These are phyloP conservation scores for Cnidoscolus chayamansa DNA, from an alignment of 441 rosid species.

Conservation along the genomic window DNA sequence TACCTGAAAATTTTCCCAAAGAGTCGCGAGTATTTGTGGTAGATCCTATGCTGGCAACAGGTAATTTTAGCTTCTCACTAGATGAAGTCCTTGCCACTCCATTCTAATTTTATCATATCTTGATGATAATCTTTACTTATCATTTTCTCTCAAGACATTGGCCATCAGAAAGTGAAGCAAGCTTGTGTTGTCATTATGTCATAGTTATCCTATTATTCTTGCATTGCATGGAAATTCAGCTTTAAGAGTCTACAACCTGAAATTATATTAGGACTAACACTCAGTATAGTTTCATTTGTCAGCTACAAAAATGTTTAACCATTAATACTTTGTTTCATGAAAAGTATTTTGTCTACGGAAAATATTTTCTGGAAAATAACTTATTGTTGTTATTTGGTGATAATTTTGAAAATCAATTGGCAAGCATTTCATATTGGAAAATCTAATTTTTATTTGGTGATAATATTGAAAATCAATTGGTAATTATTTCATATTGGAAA, in stretches of 20 bases:
- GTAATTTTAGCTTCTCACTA: conserved; percentile 31
- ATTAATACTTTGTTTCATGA: too few relatives aligned
- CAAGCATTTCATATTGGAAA: too few relatives aligned
- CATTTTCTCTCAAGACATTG: neutral
- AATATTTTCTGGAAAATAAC: too few relatives aligned
- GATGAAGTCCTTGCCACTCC: neutral
- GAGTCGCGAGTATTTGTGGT: conserved; percentile 70
- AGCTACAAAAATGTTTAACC: too few relatives aligned
- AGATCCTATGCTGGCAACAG: conserved; percentile 90
- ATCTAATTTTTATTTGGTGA: too few relatives aligned
- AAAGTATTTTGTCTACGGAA: too few relatives aligned
- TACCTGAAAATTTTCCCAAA: conserved; percentile 68
- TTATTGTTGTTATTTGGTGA: too few relatives aligned
- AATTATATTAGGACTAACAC: neutral
- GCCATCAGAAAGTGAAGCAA: neutral
- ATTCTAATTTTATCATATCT: neutral
- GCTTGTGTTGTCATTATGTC: neutral
- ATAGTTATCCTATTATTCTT: conserved; percentile 2
- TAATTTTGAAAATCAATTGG: too few relatives aligned
- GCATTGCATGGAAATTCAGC: neutral
- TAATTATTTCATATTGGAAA: too few relatives aligned
- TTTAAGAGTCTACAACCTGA: neutral
- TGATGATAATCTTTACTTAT: neutral
- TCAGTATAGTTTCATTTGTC: neutral
- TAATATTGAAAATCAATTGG: too few relatives aligned